Conservation (phyloP, 202 grass and related monocot species). For the Elaeis oleifera region DNA sequence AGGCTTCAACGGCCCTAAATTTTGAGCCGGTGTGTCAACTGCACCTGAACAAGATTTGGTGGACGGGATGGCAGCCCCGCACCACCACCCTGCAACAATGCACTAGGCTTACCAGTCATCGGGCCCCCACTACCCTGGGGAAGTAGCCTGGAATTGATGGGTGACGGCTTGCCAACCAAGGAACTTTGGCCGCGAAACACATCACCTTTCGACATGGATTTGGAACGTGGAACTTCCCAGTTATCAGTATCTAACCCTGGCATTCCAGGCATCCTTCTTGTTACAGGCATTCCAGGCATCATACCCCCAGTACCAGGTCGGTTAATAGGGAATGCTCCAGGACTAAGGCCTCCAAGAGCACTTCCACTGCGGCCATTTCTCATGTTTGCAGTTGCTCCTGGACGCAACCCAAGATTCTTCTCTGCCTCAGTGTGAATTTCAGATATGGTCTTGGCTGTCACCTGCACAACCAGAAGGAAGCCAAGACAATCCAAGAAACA, state of each 20-base stretch:
- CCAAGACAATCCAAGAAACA: conserved; percentile 1
- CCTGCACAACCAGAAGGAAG: conserved; percentile 30
- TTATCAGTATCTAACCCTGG: conserved; percentile 81
- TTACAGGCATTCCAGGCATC: conserved; percentile 98
- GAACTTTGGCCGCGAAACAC: conserved; percentile 32
- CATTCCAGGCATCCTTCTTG: conserved; percentile 98
- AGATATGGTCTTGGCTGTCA: conserved; percentile 69
- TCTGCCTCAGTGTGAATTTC: conserved; percentile 85
- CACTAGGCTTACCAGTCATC: conserved; percentile 64
- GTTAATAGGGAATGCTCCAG: conserved; percentile 56
- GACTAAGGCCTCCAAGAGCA: conserved; percentile 48
- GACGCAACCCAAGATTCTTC: conserved; percentile 70
- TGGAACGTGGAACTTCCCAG: conserved; percentile 85
- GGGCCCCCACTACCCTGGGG: conserved; percentile 65
- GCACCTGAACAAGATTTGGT: conserved; percentile 21
- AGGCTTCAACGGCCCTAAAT: conserved; percentile 8
- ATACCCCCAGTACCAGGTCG: conserved; percentile 77
- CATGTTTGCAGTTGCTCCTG: conserved; percentile 44
- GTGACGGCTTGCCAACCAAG: conserved; percentile 28
- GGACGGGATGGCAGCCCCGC: conserved; percentile 26
- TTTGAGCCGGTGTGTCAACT: conserved; percentile 37
- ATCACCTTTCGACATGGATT: conserved; percentile 65
- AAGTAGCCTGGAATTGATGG: conserved; percentile 65
- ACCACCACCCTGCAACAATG: conserved; percentile 38
- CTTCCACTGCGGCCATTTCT: conserved; percentile 40